Evolutionary conservation across 352 stramenopile species (phyloP), one percentile per base, ranked within the genome.

Genomic region (Thraustochytrium striatum): DNA sequence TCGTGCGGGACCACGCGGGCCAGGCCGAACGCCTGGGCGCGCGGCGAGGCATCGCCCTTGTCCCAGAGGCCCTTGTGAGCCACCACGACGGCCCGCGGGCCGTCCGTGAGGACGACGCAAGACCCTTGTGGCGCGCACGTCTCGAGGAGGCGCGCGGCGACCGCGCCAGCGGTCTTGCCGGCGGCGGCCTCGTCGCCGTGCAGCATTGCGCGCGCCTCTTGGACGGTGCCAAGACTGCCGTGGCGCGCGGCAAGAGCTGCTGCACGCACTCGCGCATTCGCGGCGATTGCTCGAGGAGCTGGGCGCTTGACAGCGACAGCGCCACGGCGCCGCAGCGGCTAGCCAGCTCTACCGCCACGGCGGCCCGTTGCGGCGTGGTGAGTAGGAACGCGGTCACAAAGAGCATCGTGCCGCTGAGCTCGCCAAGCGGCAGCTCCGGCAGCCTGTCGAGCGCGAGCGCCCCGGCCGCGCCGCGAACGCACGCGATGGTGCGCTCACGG

Each of bases 401-500:
- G 21, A 75, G 19, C 8, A 75, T 41, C 8, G 65, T 70, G 3
- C 61, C 65, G 7, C 30, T 30, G 35, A 30, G n/a, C n/a, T 7
- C 19, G 33, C 16, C 5, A 30, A 30, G 44, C 0, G 52, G 52
- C n/a, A 61, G 32, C 5, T 70, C 38, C 9, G 9, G 7, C 65
- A 72, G 16, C 8, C 5, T 25, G 21, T 61, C 19, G 5, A 11
- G 30, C 28, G 41, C 65, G 32, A 75, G 65, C 16, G 21, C 36
- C 5, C 52, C 65, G 25, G 44, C 52, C 35, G 65, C 65, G 47
- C 65, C 65, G 16, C 65, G 44, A n/a, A 33, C 50, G 5, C 65
- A 75, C 65, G 50, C 39, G 47, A 75, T 75, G 30, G n/a, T 75
- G 11, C 65, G 39, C 16, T 75, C 65, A 30, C 65, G n/a, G 7